A percentile compares a stretch with the other conserved stretches of the same genome.
These are phyloP conservation scores for Suhomyces chickasaworum DNA, from an alignment of 1,139 yeast species.

Conservation along the genomic window DNA sequence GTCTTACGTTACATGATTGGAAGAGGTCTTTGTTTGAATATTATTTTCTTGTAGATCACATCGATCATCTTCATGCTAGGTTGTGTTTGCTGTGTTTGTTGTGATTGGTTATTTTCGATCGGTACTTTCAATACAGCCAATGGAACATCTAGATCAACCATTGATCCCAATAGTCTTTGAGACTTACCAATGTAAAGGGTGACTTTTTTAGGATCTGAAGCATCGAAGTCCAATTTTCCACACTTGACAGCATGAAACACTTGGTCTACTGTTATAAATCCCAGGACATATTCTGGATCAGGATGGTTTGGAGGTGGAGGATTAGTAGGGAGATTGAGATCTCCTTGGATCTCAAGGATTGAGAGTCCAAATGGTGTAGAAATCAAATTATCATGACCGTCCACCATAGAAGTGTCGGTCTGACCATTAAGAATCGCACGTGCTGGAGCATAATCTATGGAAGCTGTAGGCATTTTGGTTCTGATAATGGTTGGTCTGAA, in stretches of 20 bases:
- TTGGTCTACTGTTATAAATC: constrained; percentile 37
- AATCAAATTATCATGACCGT: constrained; percentile 26
- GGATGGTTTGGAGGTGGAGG: constrained; percentile 30
- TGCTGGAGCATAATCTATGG: constrained; percentile 34
- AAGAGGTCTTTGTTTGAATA: constrained; percentile 66
- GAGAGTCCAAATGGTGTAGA: constrained; percentile 60
- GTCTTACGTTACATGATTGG: constrained; percentile 83
- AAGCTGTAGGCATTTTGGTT: constrained; percentile 29
- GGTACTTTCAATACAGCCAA: constrained; percentile 58
- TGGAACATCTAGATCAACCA: constrained; percentile 60
- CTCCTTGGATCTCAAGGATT: constrained; percentile 73
- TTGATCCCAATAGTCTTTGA: constrained; percentile 61
- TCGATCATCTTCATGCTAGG: constrained; percentile 53
- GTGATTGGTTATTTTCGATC: constrained; percentile 20
- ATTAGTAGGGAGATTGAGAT: constrained; percentile 53
- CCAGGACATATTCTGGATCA: constrained; percentile 26
- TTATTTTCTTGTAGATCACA: constrained; percentile 54
- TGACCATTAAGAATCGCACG: constrained; percentile 20
- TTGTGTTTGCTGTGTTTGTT: too few relatives aligned
- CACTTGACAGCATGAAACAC: constrained; percentile 54
- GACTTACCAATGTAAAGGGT: constrained; percentile 65
- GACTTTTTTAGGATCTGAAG: constrained; percentile 44
- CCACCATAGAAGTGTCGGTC: background rate
- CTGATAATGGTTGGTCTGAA: too few relatives aligned
- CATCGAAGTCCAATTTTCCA: constrained; percentile 59